Conservation (phyloP, 116 monocot species). For the Iris pallida region DNA sequence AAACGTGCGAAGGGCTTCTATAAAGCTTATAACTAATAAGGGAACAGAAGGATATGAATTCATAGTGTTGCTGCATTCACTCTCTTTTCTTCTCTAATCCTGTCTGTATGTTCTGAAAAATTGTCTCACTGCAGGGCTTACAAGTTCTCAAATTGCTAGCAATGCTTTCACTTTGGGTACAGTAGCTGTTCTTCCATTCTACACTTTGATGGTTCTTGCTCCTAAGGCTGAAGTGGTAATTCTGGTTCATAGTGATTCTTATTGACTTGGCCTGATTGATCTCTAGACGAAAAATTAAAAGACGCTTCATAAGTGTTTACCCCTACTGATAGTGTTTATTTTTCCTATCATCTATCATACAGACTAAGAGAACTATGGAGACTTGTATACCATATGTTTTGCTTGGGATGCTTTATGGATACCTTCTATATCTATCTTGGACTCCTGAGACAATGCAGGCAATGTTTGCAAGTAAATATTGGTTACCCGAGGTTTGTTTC, state of each 20-base stretch:
- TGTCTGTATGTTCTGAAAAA: no score
- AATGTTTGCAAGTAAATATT: conserved; percentile 97
- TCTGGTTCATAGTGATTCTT: not conserved
- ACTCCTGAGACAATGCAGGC: conserved; percentile 65
- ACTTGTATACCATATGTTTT: conserved; percentile 62
- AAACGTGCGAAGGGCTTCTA: no score
- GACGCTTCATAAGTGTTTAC: not conserved
- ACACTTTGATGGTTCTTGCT: conserved; percentile 84
- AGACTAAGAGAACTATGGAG: conserved; percentile 75
- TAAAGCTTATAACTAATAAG: no score
- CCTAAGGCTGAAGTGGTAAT: conserved; percentile 68
- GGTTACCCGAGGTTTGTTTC: conserved; percentile 77
- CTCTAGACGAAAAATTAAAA: not conserved
- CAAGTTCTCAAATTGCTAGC: conserved; percentile 62
- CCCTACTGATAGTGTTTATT: not conserved
- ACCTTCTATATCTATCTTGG: conserved; percentile 87
- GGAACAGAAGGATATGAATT: no score
- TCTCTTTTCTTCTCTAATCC: no score
- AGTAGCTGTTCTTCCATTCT: conserved; percentile 90
- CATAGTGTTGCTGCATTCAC: no score
- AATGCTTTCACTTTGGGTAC: conserved; percentile 87
- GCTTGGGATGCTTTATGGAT: conserved; percentile 67
- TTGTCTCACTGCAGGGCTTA: conserved; percentile 36
- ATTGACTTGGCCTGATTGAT: not conserved
- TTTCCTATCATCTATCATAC: conserved; percentile 12